Evolutionary conservation across 306 rosid species (phyloP), one percentile per base, ranked within the genome.

Genomic region (Prunus campanulata): DNA sequence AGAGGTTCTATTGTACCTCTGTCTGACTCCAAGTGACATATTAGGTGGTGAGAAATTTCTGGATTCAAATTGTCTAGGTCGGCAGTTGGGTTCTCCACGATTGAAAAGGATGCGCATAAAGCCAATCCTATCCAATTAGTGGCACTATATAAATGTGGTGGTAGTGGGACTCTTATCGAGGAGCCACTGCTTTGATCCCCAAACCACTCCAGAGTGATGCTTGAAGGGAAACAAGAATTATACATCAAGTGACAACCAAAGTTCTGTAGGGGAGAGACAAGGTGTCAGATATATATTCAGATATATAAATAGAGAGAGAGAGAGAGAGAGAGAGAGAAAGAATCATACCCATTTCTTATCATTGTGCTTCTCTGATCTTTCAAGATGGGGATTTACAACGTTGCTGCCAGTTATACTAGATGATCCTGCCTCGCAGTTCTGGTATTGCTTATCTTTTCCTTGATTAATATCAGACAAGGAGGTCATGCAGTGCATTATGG

Each of bases 71-170:
- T 60, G 19, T 62, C 29, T 35, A 68, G 35, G 49, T 51, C n/a
- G 3, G 71, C 47, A 12, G 52, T 73, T 15, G 72, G 66, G 2
- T 46, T 66, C 54, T 25, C 10, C 57, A 7, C 61, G 52, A 60
- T 51, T 19, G 74, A 55, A 66, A 82, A 72, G 44, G 20, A 18
- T n/a, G 81, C 56, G 48, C 72, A 72, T 6, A 82, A 29, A 16
- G 47, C 68, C 46, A 82, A 62, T 42, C 85, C 85, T 15, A 68
- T 39, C 85, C 79, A 82, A 7, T 61, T n/a, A 27, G 3, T 11
- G 32, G 47, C 50, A 2, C 60, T 11, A 51, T 49, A 32, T 7
- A 68, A 15, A 57, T 49, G 48, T 49, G 42, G 35, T 29, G 72
- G 55, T n/a, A 78, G 71, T 10, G 63, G 62, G 39, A 78, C 24